A percentile compares a stretch with the other conserved stretches of the same genome.
Conservation (phyloP, 2,329 filamentous ascomycete species). For the Alternaria gaisen region DNA sequence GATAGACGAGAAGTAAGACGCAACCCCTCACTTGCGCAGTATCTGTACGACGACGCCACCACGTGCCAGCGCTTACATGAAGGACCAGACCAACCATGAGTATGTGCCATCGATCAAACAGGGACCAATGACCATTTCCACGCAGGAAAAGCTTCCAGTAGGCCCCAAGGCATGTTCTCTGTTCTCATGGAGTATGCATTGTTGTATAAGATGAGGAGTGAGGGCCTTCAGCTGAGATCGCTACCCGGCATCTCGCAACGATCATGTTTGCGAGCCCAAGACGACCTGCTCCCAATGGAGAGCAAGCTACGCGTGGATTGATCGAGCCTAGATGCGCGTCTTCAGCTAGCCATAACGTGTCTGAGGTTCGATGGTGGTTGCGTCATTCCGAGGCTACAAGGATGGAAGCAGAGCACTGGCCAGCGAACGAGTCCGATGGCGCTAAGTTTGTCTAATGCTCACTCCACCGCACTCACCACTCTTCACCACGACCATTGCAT, state of each 20-base stretch:
- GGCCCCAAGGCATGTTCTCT: no score
- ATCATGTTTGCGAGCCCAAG: accelerated
- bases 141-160: no score
- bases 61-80: background rate
- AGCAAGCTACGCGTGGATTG: accelerated
- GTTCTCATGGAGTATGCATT: no score
- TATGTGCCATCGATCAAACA: no score
- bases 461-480: constrained; percentile 27
- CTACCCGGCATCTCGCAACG: no score
- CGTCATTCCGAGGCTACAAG: constrained; percentile 26
- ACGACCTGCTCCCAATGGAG: accelerated
- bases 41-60: background rate
- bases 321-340: accelerated
- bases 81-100: background rate
- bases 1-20: no score
- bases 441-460: constrained; percentile 38
- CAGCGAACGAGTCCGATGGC: constrained; percentile 13
- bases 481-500: constrained; percentile 13
- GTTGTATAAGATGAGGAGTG: no score
- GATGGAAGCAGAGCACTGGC: constrained; percentile 29
- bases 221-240: accelerated
- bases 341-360: accelerated
- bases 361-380: no score
- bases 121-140: no score
- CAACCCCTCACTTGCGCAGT: background rate